phyloP scores from a whole-genome alignment of 2,329 filamentous ascomycete genomes.

The Zopfia rhizophila region DNA sequence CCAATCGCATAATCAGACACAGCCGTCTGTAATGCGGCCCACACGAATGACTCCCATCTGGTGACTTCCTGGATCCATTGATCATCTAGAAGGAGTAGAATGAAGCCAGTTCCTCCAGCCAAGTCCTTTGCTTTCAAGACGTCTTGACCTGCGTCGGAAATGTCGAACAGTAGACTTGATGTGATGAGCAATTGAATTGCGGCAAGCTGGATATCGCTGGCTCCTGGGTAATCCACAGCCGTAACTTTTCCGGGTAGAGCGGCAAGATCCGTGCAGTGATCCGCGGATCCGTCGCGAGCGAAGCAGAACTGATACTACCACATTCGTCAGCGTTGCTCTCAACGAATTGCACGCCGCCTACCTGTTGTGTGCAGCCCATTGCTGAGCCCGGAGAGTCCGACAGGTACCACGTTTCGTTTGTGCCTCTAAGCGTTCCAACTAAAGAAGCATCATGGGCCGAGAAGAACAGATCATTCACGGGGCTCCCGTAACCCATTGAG shows the following conservation, averaged over 20 bases:
- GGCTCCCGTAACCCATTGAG: too few relatives aligned
- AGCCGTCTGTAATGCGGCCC: slow-evolving; percentile 9
- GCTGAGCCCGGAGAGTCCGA: slow-evolving; percentile 8
- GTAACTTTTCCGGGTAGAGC: slow-evolving; percentile 6
- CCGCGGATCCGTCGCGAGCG: neutral
- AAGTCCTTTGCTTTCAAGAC: slow-evolving; percentile 4
- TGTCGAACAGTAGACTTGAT: neutral
- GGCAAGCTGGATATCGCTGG: slow-evolving; percentile 13
- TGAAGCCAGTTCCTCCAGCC: slow-evolving; percentile 1
- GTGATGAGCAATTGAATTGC: slow-evolving; percentile 12
- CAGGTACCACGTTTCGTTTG: too few relatives aligned
- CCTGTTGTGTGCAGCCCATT: slow-evolving; percentile 13
- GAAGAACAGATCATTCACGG: too few relatives aligned
- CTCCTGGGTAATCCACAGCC: slow-evolving; percentile 2
- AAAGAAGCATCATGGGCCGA: too few relatives aligned
- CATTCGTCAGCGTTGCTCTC: neutral
- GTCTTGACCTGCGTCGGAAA: too few relatives aligned
- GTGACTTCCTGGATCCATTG: slow-evolving; percentile 23
- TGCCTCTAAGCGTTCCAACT: too few relatives aligned
- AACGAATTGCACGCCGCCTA: neutral
- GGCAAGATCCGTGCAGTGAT: slow-evolving; percentile 12
- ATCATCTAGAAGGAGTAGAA: slow-evolving; percentile 16
- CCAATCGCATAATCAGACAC: slow-evolving; percentile 24
- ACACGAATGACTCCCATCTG: slow-evolving; percentile 10
- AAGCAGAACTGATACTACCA: slow-evolving; percentile 21